These are phyloP conservation scores for Tephrocybe sp. DNA, from an alignment of 768 basidiomycete species.

Conservation along the genomic window DNA sequence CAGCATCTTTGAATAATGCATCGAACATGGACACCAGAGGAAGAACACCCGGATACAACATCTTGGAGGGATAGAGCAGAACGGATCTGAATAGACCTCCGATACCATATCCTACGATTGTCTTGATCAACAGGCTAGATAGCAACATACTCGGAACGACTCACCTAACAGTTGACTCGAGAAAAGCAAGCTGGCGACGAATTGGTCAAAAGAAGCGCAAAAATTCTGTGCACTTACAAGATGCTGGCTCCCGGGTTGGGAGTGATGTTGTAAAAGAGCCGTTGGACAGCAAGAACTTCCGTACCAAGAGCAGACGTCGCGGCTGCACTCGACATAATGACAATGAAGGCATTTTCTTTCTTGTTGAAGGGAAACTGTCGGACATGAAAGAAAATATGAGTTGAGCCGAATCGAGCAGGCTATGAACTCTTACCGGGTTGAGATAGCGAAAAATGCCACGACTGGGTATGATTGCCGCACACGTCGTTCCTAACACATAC, in stretches of 20 bases:
- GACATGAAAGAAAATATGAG: background rate
- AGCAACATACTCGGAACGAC: background rate
- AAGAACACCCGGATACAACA: constrained; percentile 48
- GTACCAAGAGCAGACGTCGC: constrained; percentile 54
- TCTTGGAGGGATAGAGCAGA: constrained; percentile 53
- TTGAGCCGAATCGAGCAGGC: background rate
- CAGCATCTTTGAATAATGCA: constrained; percentile 43
- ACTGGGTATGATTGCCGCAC: constrained; percentile 48
- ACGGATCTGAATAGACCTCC: constrained; percentile 49
- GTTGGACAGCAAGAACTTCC: constrained; percentile 54
- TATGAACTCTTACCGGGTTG: constrained; percentile 54
- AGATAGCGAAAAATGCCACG: constrained; percentile 46
- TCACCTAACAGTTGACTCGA: constrained; percentile 34
- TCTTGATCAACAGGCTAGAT: constrained; percentile 13
- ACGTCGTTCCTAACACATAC: constrained; percentile 46
- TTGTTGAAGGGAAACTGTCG: constrained; percentile 59
- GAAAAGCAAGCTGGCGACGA: constrained; percentile 27
- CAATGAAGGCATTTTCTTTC: constrained; percentile 58
- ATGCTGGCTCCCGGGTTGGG: constrained; percentile 47
- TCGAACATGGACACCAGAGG: constrained; percentile 52
- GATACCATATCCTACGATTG: constrained; percentile 52
- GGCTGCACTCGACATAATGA: constrained; percentile 58
- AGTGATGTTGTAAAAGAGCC: constrained; percentile 52
- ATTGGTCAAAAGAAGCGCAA: background rate
- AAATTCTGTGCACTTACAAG: constrained; percentile 30